Percentiles rank a stretch among this genome's conserved stretches.
Evolutionary conservation across 805 yeast species (phyloP).

Genomic region (Saccharomyces paradoxus): DNA sequence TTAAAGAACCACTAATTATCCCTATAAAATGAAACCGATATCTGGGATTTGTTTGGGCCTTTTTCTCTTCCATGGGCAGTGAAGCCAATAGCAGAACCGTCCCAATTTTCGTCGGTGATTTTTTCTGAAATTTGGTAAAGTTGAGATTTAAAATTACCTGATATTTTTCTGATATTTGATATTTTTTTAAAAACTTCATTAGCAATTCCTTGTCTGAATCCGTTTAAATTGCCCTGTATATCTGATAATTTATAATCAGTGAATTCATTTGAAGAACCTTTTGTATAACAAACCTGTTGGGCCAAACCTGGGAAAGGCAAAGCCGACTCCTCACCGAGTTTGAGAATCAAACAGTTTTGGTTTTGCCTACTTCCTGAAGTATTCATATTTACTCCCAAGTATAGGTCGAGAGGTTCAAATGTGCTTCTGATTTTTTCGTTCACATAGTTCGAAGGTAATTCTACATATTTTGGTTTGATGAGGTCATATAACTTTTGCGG

Average conservation of each 20-base stretch:
- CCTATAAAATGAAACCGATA: neutral
- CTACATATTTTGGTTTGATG: neutral
- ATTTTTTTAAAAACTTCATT: neutral
- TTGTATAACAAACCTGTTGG: neutral
- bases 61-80: neutral
- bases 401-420: neutral
- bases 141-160: neutral
- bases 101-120: neutral
- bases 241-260: neutral
- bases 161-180: neutral
- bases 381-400: neutral
- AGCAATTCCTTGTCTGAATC: neutral
- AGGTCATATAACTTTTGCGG: neutral
- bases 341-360: neutral
- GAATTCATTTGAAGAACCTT: neutral
- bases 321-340: neutral
- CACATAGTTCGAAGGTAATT: neutral
- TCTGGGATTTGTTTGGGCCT: neutral
- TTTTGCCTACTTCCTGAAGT: neutral
- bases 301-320: neutral
- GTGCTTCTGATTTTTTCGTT: neutral
- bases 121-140: neutral
- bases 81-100: neutral
- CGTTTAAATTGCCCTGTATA: neutral
- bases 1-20: neutral